Evolutionary conservation across 768 basidiomycete species (phyloP), one percentile per base, ranked within the genome.

Genomic region (Suillus brevipes): DNA sequence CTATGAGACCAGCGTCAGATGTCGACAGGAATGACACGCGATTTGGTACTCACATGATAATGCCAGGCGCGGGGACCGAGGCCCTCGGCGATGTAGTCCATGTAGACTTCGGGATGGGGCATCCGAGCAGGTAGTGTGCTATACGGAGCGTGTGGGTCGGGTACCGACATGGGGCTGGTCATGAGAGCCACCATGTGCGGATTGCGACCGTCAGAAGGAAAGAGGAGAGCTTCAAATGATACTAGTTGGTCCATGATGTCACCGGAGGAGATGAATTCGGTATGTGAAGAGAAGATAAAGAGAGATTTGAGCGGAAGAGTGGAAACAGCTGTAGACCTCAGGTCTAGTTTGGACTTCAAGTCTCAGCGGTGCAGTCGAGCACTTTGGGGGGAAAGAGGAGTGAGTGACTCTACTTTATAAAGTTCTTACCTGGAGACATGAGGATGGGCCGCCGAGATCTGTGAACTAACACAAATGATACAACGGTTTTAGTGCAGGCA

Each of bases 1-100:
- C 91, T 93, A 64, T 12, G 58, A 36, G 23, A 28, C 38, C 12
- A 25, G 42, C 53, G 64, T 70, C 64, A 61, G 62, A 68, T 67
- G 20, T 34, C 42, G 66, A 71, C 45, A 68, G 68, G 60, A 53
- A 55, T 34, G 60, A 67, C 65, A 65, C 70, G 68, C 61, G 31
- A 64, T 52, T 38, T 40, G 47, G 57, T 59, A 53, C 81, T 70
- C 67, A 91, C 91, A 78, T 89, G 85, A 74, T 86, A 90, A 71
- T 85, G 84, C 91, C 91, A 93, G 18, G 87, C 85, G 64, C 87
- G 83, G 20, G 85, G 77, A 38, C 87, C 88, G 65, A 85, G 81
- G 61, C 85, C 84, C 77, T 92, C 90, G 71, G 89, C 90, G 69
- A 94, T 87, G 76, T 89, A 90, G 77, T 93, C 90, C 91, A 94